Evolutionary conservation across 192 early-diverging fungal genomes (phyloP).

Genomic region (Mortierella alpina): DNA sequence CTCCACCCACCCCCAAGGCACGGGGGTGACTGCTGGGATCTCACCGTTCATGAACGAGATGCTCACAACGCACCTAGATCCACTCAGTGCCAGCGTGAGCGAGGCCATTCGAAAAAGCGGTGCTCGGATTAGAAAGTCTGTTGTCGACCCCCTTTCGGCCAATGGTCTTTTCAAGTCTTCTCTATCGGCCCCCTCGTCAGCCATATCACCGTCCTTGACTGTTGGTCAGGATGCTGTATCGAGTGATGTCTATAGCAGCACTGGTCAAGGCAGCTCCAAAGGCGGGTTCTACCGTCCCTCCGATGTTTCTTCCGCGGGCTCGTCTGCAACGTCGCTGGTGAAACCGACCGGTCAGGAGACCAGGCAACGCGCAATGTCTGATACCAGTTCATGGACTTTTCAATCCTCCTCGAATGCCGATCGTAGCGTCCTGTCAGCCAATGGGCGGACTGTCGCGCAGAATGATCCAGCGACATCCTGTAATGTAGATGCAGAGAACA

Average conservation of each 20-base stretch:
- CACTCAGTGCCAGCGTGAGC: conserved; percentile 30
- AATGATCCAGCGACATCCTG: no score
- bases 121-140: conserved; percentile 37
- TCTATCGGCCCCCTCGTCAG: not conserved
- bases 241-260: not conserved
- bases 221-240: not conserved
- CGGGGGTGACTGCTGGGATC: not conserved
- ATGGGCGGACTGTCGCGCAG: not conserved
- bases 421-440: not conserved
- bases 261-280: not conserved
- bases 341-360: no score
- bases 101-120: conserved; percentile 44
- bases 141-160: conserved; percentile 32
- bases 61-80: conserved; percentile 33
- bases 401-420: not conserved
- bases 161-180: conserved; percentile 22
- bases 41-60: conserved; percentile 31
- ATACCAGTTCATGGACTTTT: not conserved
- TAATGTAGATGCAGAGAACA: not conserved
- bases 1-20: not conserved
- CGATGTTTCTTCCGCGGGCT: conserved; percentile 8
- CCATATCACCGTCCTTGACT: not conserved
- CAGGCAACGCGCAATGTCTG: no score
- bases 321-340: conserved; percentile 14
- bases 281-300: conserved; percentile 8